Base-by-base conservation (phyloP, 2,329 filamentous ascomycete species). In the Nemania abortiva region DNA sequence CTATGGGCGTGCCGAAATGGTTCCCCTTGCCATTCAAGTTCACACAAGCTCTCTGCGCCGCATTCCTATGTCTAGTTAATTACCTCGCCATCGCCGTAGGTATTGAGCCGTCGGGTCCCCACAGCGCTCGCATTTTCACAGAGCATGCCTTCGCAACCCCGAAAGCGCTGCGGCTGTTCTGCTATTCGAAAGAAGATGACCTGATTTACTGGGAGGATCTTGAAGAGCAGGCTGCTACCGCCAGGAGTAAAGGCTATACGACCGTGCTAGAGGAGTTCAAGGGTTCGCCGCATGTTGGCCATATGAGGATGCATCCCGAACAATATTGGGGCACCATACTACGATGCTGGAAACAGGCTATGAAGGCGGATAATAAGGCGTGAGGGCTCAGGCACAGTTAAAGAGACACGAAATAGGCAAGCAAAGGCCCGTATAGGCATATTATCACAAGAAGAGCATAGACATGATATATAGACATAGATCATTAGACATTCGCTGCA, bases 281-380 rank as follows among this genome's bases (percentile, higher is more conserved):
- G 58, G 86, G 84, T 3, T 89, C 86, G 58, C 80, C 84, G 1
- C 89, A 92, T 77, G 89, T 90, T 20, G 88, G 87, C 1, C 88
- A 91, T 74, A 86, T 91, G 80, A 81, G 85, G 20, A 79, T 84
- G 77, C 84, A 89, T 64, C 84, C 85, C 0, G 82, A 82, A 37
- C 81, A 85, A 75, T 92, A 91, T 74, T 91, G 89, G 89, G 75
- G 72, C 1, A 77, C 81, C 0, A 83, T 87, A 37, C 57, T 72
- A 29, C 63, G 65, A 3, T 73, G 73, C 24, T 80, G 79, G 79
- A 72, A 73, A 47, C 55, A 66, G 9, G 69, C 74, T 2, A 58
- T 75, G 62, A 69, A 68, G 31, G 68, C 69, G 59, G 62, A 73
- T 49, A 45, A 54, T 20, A 66, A 62, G 4, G n/a, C 47, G n/a